Evolutionary conservation across 305 asterid genomes (phyloP).

Genomic region (Solanum hybrid): DNA sequence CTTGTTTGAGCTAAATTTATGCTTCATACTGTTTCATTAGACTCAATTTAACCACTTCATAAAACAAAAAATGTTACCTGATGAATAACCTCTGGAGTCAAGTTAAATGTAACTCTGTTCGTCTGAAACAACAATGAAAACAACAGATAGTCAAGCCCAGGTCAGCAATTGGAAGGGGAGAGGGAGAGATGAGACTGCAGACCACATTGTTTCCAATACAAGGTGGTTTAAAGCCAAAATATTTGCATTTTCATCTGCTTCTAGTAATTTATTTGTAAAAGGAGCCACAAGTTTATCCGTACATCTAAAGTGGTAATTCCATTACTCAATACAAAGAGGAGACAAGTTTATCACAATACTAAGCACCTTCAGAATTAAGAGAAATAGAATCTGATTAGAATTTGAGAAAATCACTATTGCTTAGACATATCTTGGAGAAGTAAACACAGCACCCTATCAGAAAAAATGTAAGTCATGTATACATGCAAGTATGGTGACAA

Average conservation of each 20-base stretch:
- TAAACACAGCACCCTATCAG: neutral
- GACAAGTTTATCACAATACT: neutral
- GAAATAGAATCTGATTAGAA: neutral
- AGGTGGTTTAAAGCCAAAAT: neutral
- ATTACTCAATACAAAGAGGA: neutral
- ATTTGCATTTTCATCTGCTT: neutral
- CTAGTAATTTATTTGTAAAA: neutral
- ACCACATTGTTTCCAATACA: neutral
- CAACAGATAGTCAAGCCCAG: constrained; percentile 14
- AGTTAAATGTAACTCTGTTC: constrained; percentile 86
- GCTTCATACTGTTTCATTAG: neutral
- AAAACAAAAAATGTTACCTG: constrained; percentile 49
- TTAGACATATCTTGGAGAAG: neutral
- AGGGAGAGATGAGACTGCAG: neutral
- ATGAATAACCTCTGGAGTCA: constrained; percentile 95
- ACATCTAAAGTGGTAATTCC: neutral
- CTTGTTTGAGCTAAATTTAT: neutral
- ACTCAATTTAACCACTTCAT: neutral
- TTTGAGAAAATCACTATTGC: neutral
- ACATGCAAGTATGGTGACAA: constrained; percentile 7
- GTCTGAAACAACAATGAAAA: constrained; percentile 49
- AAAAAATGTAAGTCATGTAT: neutral
- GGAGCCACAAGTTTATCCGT: neutral
- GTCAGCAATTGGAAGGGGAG: constrained; percentile 5
- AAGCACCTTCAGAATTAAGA: neutral